A percentile compares a stretch with the other conserved stretches of the same genome.
These are phyloP conservation scores for Candolleomyces eurysporus DNA, from an alignment of 768 basidiomycete genomes.

Conservation along the genomic window DNA sequence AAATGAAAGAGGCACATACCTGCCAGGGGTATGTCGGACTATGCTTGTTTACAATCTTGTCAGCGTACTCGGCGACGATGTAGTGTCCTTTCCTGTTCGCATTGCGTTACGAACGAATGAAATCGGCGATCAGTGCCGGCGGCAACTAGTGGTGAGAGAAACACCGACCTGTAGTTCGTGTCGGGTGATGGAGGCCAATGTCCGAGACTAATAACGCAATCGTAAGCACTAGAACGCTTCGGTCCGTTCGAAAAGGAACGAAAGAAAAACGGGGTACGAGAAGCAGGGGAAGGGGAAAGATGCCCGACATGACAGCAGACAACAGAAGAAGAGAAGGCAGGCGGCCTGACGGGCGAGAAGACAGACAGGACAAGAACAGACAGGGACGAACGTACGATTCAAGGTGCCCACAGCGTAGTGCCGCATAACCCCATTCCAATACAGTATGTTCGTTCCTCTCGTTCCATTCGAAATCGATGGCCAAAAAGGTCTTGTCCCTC, in stretches of 20 bases:
- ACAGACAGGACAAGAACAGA: not conserved
- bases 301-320: no score
- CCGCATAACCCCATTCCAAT: conserved; percentile 83
- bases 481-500: conserved; percentile 71
- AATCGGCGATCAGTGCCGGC: not conserved
- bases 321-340: conserved; percentile 3
- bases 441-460: conserved; percentile 69
- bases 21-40: conserved; percentile 70
- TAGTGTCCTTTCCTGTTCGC: conserved; percentile 66
- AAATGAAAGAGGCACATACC: conserved; percentile 38
- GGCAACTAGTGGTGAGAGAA: not conserved
- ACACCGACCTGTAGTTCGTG: conserved; percentile 67
- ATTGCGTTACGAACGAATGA: conserved; percentile 13
- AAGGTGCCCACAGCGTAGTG: conserved; percentile 69
- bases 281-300: no score
- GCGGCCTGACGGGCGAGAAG: not conserved
- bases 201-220: conserved; percentile 41
- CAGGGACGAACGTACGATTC: conserved; percentile 50
- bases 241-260: not conserved
- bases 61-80: conserved; percentile 66
- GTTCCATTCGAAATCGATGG: conserved; percentile 73
- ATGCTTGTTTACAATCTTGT: conserved; percentile 61
- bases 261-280: not conserved
- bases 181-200: conserved; percentile 80
- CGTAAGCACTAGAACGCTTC: not conserved